phyloP scores from a whole-genome alignment of 768 basidiomycete genomes.

The Tylopilus felleus region DNA sequence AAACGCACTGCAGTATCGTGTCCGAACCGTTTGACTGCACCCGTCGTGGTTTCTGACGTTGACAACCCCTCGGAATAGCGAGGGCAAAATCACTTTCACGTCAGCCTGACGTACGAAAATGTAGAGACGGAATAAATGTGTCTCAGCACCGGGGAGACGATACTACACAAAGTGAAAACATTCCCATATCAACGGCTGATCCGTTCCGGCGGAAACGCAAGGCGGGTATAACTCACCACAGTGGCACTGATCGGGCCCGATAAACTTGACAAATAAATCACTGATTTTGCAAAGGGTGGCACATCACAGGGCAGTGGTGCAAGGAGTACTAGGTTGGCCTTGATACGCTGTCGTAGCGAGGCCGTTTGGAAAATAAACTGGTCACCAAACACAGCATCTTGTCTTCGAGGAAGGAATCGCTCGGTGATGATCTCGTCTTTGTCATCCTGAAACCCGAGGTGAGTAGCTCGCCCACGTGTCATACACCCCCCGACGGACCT shows the following conservation, averaged over 20 bases:
- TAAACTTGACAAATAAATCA: conserved; percentile 29
- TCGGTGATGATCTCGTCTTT: conserved; percentile 21
- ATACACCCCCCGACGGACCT: conserved; percentile 18
- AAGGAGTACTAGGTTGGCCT: conserved; percentile 27
- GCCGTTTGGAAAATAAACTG: conserved; percentile 29
- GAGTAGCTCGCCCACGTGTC: conserved; percentile 4
- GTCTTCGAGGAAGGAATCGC: conserved; percentile 30
- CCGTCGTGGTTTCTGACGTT: conserved; percentile 19
- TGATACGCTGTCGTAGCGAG: conserved; percentile 20
- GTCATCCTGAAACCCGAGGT: conserved; percentile 14
- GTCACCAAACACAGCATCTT: conserved; percentile 28
- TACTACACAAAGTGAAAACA: conserved; percentile 10
- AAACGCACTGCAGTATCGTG: conserved; percentile 24
- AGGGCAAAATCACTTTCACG: conserved; percentile 29
- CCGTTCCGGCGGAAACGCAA: neutral
- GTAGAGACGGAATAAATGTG: conserved; percentile 29
- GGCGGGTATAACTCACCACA: conserved; percentile 23
- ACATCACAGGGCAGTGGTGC: conserved; percentile 27
- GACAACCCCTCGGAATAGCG: conserved; percentile 29
- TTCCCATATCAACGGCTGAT: conserved; percentile 6
- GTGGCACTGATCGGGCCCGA: conserved; percentile 23
- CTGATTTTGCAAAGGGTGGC: conserved; percentile 32
- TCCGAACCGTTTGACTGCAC: conserved; percentile 3
- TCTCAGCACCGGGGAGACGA: conserved; percentile 26
- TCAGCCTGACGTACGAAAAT: conserved; percentile 27